Percentiles rank a stretch among this genome's conserved stretches.
Evolutionary conservation across 2,329 filamentous ascomycete species (phyloP).

Genomic region (Coleophoma cylindrospora): DNA sequence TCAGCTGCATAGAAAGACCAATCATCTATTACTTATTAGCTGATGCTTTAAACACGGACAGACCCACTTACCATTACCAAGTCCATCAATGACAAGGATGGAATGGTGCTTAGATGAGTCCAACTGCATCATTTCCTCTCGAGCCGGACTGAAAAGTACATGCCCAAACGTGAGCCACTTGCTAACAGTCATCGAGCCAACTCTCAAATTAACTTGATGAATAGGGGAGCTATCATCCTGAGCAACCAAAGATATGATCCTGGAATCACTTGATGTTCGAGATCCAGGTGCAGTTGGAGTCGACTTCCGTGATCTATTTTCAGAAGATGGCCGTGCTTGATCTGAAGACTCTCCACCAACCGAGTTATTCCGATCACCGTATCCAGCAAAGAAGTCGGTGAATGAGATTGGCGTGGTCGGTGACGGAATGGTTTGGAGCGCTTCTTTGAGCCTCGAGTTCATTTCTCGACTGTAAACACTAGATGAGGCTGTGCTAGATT

Average conservation of each 20-base stretch:
- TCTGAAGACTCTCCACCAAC: conserved; percentile 3
- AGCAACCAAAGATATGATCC: conserved; percentile 12
- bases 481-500: conserved; percentile 31
- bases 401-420: conserved; percentile 39
- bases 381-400: conserved; percentile 36
- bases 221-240: conserved; percentile 55
- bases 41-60: neutral
- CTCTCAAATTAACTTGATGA: conserved; percentile 69
- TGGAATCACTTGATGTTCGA: conserved; percentile 10
- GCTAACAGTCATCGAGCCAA: conserved; percentile 78
- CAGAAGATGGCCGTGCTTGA: conserved; percentile 6
- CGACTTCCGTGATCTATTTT: conserved; percentile 13
- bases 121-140: conserved; percentile 60
- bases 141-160: conserved; percentile 74
- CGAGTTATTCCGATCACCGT: conserved; percentile 31
- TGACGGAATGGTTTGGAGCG: conserved; percentile 36
- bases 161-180: conserved; percentile 85
- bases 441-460: conserved; percentile 45
- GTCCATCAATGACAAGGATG: conserved; percentile 74
- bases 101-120: conserved; percentile 49
- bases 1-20: conserved; percentile 85
- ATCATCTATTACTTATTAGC: conserved; percentile 45
- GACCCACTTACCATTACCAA: conserved; percentile 57
- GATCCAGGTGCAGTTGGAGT: conserved; percentile 14
- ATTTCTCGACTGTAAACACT: conserved; percentile 52